A percentile compares a stretch with the other conserved stretches of the same genome.
Evolutionary conservation across 2,329 filamentous ascomycete genomes (phyloP).

Genomic region (Fusarium globosum): DNA sequence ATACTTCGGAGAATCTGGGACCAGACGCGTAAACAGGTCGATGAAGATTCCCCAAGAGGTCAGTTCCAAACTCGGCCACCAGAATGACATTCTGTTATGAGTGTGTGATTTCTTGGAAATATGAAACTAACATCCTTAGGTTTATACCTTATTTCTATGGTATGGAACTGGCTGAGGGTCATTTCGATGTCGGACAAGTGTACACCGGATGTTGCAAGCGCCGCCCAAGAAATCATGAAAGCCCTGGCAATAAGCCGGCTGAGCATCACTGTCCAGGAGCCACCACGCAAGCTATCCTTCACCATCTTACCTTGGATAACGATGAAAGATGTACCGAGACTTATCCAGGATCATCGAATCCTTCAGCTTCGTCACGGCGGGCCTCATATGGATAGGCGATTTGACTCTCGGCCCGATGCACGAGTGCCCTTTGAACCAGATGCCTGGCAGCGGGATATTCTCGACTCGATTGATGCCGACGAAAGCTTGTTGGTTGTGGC

Average conservation of each 20-base stretch:
- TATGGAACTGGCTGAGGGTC: constrained; percentile 40
- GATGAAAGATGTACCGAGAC: background rate
- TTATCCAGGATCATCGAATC: constrained; percentile 16
- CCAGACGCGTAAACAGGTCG: background rate
- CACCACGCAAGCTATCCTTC: background rate
- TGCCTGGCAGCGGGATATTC: constrained; percentile 78
- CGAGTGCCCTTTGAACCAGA: constrained; percentile 79
- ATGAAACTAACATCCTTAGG: constrained; percentile 14
- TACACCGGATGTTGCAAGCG: constrained; percentile 22
- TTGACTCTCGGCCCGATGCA: constrained; percentile 73
- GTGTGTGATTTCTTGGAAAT: background rate
- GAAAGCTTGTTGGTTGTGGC: constrained; percentile 80
- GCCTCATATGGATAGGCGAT: constrained; percentile 79
- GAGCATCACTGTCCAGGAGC: background rate
- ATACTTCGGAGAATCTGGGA: constrained; percentile 2
- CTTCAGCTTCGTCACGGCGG: constrained; percentile 78
- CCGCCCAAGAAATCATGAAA: constrained; percentile 18
- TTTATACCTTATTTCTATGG: constrained; percentile 41
- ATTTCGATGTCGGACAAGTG: constrained; percentile 29
- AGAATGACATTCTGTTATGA: background rate
- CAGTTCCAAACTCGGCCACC: background rate
- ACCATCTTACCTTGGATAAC: background rate
- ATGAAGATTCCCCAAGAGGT: background rate
- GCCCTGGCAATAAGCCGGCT: background rate
- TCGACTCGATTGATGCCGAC: constrained; percentile 77